Conservation (phyloP, 139 green algal species). For the Chlamydomonas applanata region DNA sequence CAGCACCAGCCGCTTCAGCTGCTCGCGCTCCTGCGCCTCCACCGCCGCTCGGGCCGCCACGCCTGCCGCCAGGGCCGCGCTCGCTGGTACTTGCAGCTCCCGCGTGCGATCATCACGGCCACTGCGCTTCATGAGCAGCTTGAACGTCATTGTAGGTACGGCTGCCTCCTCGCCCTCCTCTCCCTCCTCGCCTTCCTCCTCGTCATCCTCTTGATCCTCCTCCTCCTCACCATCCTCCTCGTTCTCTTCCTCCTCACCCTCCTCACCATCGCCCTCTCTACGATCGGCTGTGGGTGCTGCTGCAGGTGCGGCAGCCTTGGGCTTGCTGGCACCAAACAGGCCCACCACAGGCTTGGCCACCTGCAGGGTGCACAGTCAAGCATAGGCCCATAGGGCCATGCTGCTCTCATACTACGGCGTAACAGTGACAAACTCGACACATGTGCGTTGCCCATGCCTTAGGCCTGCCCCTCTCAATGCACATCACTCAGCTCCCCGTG, state of each 20-base stretch:
- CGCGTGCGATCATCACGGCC: constrained; percentile 50
- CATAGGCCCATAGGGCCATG: no score
- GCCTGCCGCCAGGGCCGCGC: constrained; percentile 39
- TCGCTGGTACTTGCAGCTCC: constrained; percentile 58
- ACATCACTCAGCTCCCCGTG: background rate
- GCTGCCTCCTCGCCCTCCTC: background rate
- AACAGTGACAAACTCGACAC: no score
- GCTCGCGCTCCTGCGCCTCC: constrained; percentile 67
- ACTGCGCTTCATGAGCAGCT: constrained; percentile 55
- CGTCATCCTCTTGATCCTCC: constrained; percentile 8
- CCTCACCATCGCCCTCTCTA: constrained; percentile 23
- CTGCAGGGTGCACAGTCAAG: no score
- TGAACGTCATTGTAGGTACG: constrained; percentile 36
- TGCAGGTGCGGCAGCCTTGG: no score
- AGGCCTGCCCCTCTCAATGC: no score
- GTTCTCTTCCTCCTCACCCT: background rate
- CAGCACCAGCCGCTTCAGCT: constrained; percentile 83
- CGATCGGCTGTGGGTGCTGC: background rate
- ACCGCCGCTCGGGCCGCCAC: constrained; percentile 36
- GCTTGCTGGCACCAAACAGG: no score
- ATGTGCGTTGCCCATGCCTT: no score
- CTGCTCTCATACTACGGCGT: no score
- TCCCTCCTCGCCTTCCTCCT: background rate
- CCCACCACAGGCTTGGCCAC: no score
- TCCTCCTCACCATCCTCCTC: background rate